Evolutionary conservation across 2,329 filamentous ascomycete genomes (phyloP).

Genomic region (Neofusicoccum ribis): DNA sequence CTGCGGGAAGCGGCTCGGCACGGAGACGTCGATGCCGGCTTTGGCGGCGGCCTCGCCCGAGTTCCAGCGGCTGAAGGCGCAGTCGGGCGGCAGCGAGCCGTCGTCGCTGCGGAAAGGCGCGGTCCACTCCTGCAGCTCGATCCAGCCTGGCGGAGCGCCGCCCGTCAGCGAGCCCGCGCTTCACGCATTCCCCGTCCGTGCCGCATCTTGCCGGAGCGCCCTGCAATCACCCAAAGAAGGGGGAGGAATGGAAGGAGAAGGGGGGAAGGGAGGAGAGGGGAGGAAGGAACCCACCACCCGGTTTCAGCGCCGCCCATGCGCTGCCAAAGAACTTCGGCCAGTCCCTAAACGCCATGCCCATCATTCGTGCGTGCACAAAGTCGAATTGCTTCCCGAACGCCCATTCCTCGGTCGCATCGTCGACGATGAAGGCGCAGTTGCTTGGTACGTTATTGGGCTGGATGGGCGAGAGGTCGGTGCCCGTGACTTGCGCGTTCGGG

Average conservation of each 20-base stretch:
- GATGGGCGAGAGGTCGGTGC: slow-evolving; percentile 34
- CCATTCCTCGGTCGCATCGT: slow-evolving; percentile 50
- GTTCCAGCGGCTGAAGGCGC: slow-evolving; percentile 24
- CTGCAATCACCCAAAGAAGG: no score
- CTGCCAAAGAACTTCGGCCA: slow-evolving; percentile 51
- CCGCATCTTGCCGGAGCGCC: no score
- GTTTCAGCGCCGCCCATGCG: slow-evolving; percentile 38
- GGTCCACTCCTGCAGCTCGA: slow-evolving; percentile 48
- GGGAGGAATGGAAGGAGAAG: no score
- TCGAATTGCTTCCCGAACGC: slow-evolving; percentile 54
- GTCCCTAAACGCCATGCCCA: slow-evolving; percentile 53
- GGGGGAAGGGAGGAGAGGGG: no score
- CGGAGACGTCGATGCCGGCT: slow-evolving; percentile 43
- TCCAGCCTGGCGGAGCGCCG: slow-evolving; percentile 29
- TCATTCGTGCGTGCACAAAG: slow-evolving; percentile 55
- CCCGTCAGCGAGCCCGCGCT: no score
- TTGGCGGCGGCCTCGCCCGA: slow-evolving; percentile 35
- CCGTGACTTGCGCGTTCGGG: slow-evolving; percentile 24
- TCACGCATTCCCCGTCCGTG: no score
- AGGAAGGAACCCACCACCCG: slow-evolving; percentile 33
- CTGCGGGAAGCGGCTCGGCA: slow-evolving; percentile 38
- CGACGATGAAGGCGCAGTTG: slow-evolving; percentile 30
- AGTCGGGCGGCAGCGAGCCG: slow-evolving; percentile 23
- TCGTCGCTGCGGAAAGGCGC: slow-evolving; percentile 26
- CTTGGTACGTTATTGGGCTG: slow-evolving; percentile 27